These are phyloP conservation scores for Pontederia paniculata DNA, from an alignment of 176 grass and related monocot genomes.

Conservation along the genomic window DNA sequence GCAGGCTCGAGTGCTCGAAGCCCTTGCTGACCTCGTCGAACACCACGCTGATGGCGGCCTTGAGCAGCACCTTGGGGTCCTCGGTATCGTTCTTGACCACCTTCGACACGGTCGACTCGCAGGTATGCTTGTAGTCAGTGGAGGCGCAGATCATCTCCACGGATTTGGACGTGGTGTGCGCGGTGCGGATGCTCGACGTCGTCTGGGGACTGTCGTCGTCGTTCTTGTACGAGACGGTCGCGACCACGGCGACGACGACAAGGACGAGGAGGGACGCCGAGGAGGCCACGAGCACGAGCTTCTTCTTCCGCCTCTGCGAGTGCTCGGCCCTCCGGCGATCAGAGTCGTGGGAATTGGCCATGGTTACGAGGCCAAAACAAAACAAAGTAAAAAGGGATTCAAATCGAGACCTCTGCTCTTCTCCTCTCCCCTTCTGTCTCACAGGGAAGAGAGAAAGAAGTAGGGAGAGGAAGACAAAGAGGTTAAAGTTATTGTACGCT, in stretches of 20 bases:
- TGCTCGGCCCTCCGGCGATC: slow-evolving; percentile 3
- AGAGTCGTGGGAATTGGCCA: not conserved
- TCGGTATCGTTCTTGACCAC: slow-evolving; percentile 13
- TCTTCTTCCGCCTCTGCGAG: slow-evolving; percentile 14
- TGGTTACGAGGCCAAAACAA: not conserved
- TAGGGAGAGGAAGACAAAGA: no score
- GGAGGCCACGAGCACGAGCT: slow-evolving; percentile 25
- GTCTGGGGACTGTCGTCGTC: not conserved
- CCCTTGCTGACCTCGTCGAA: slow-evolving; percentile 22
- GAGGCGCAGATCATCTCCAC: slow-evolving; percentile 67
- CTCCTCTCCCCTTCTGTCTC: not conserved
- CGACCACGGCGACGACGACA: slow-evolving; percentile 36
- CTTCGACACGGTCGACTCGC: slow-evolving; percentile 39
- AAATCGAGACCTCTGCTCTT: not conserved
- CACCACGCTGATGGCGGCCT: slow-evolving; percentile 37
- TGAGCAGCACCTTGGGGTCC: slow-evolving; percentile 48
- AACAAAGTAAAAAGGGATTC: not conserved
- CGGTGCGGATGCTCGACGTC: slow-evolving; percentile 3
- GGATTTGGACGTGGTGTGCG: slow-evolving; percentile 43
- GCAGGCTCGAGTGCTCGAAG: slow-evolving; percentile 39
- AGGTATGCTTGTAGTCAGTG: slow-evolving; percentile 57
- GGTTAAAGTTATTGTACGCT: no score
- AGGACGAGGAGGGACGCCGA: slow-evolving; percentile 32
- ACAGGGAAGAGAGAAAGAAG: no score
- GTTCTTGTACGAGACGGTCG: slow-evolving; percentile 24